Base-by-base conservation (phyloP, 176 grass and related monocot species). In the Hordeum marinum region DNA sequence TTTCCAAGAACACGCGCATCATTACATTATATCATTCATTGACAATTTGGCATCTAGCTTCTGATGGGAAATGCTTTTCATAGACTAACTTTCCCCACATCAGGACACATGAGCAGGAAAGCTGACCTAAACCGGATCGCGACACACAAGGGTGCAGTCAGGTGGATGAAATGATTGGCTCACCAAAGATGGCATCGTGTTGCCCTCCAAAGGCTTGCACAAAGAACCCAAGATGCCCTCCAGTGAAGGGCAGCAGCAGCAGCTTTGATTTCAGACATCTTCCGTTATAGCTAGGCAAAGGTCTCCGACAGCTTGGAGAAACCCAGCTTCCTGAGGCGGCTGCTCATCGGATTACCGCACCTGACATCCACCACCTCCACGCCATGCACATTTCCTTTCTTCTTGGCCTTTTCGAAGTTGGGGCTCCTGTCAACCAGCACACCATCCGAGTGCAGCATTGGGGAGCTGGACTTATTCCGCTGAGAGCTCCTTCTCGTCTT, bases 261-360 rank as follows among this genome's bases (percentile, higher is more conserved):
- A 81, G 13, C 54, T 54, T 85, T 82, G 63, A 70, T 71, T 57
- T 85, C 83, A 90, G 55, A 8, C 20, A n/a, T 77, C 52, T 42
- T 80, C 73, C 76, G 42, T 50, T 20, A 26, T 39, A 31, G 43
- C 90, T 93, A 99, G 11, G 96, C 92, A 81, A 94, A 91, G n/a
- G 97, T 91, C 75, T 96, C 90, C 2, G 94, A 96, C 68, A 99
- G 84, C 91, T 96, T 99, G 68, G 94, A 92, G 92, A 99, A 99
- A 9, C 97, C 94, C 7, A 99, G 97, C 92, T 96, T 99, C 84
- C 86, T 92, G 24, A 99, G 90, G 12, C 94, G 84, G 76, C 84
- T 94, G 85, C 92, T 99, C 97, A 99, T 99, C 0, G 90, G 97
- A 60, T 94, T 94, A 11, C 85, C 66, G 78, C 97, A 99, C 72